Conservation (phyloP, 2,329 filamentous ascomycete species). For the Penicillium frequentans region DNA sequence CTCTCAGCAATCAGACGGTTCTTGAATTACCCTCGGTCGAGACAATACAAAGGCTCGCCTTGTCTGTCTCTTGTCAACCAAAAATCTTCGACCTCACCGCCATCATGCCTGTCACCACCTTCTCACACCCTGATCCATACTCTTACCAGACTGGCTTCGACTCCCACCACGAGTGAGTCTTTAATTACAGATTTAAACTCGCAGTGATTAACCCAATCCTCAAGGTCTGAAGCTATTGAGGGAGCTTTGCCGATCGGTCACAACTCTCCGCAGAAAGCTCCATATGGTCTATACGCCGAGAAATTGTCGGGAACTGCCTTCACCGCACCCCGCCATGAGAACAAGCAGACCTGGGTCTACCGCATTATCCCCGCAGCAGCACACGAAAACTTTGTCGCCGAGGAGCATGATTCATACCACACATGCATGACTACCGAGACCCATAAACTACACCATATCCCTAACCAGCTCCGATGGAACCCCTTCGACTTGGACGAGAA, state of each 20-base stretch:
- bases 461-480: constrained; percentile 80
- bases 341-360: constrained; percentile 72
- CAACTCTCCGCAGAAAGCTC: constrained; percentile 80
- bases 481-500: constrained; percentile 71
- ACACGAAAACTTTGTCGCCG: constrained; percentile 52
- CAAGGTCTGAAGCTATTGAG: constrained; percentile 72
- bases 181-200: too few relatives aligned
- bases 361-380: constrained; percentile 65
- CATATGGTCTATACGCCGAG: constrained; percentile 79
- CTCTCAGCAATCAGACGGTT: not conserved
- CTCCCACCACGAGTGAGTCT: constrained; percentile 71
- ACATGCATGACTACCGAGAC: constrained; percentile 42
- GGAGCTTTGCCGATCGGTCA: constrained; percentile 72
- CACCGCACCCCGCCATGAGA: constrained; percentile 67
- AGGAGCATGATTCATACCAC: constrained; percentile 49
- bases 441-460: constrained; percentile 68
- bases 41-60: constrained; percentile 11
- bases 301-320: constrained; percentile 73
- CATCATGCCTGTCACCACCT: constrained; percentile 64
- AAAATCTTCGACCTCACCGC: not conserved
- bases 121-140: constrained; percentile 67
- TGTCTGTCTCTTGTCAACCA: not conserved
- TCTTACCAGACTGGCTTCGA: constrained; percentile 77
- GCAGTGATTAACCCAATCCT: not conserved
- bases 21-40: not conserved